Percentiles rank a stretch among this genome's conserved stretches.
phyloP scores from a whole-genome alignment of 2,329 filamentous ascomycete genomes.

The Ophiostoma quercus region DNA sequence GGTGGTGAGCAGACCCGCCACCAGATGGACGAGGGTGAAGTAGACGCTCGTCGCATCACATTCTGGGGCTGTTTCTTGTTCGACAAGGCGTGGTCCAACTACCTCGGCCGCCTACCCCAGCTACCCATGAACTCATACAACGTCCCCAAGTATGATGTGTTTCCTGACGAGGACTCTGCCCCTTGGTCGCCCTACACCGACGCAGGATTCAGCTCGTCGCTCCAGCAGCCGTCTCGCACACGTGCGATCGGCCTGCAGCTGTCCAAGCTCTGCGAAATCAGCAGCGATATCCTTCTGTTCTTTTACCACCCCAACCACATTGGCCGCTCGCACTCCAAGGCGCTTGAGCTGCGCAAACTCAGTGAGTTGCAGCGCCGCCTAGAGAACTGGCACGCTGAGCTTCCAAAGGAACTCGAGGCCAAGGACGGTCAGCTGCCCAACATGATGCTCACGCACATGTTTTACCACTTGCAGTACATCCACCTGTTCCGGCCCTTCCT shows the following conservation, averaged over 20 bases:
- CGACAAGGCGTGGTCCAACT: conserved; percentile 98
- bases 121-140: conserved; percentile 73
- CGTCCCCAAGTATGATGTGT: conserved; percentile 84
- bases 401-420: conserved; percentile 82
- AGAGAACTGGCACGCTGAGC: conserved; percentile 78
- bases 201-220: conserved; percentile 64
- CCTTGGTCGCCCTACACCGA: conserved; percentile 78
- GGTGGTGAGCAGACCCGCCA: conserved; percentile 27
- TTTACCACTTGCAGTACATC: conserved; percentile 65
- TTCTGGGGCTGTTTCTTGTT: conserved; percentile 99
- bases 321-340: conserved; percentile 62
- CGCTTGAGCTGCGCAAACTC: conserved; percentile 82
- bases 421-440: conserved; percentile 85
- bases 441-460: conserved; percentile 81
- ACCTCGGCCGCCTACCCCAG: conserved; percentile 85
- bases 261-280: conserved; percentile 83
- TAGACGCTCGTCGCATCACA: conserved; percentile 83
- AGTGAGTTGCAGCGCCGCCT: conserved; percentile 85
- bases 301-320: conserved; percentile 82
- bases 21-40: conserved; percentile 66
- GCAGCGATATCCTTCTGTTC: conserved; percentile 77
- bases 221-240: conserved; percentile 75
- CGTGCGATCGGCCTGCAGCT: conserved; percentile 78
- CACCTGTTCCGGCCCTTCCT: conserved; percentile 24
- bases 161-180: conserved; percentile 79